Conservation (phyloP, 2,329 filamentous ascomycete species). For the Botrytis aclada region DNA sequence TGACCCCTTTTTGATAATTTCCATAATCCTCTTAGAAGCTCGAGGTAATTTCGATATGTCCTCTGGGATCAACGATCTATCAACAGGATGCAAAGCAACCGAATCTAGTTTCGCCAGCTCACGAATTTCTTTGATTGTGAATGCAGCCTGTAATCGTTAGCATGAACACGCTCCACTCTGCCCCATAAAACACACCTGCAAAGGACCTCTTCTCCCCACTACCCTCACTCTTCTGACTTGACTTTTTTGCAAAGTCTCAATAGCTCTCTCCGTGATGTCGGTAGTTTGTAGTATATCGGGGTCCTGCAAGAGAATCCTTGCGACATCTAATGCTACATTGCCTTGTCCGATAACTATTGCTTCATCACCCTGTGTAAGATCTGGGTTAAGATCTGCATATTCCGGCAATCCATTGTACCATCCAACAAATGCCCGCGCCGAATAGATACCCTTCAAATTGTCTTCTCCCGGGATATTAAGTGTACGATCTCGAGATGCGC, state of each 20-base stretch:
- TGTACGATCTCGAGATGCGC: conserved; percentile 77
- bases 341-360: conserved; percentile 91
- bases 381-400: conserved; percentile 67
- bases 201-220: conserved; percentile 83
- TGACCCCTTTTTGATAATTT: conserved; percentile 77
- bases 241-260: conserved; percentile 70
- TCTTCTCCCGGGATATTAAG: conserved; percentile 80
- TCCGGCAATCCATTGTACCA: conserved; percentile 98
- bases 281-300: conserved; percentile 72
- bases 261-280: conserved; percentile 82
- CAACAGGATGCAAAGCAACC: conserved; percentile 69
- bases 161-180: background rate
- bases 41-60: conserved; percentile 69
- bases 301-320: conserved; percentile 77
- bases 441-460: conserved; percentile 69
- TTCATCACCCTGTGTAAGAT: conserved; percentile 72
- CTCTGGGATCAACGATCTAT: conserved; percentile 62
- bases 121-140: conserved; percentile 91
- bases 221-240: conserved; percentile 76
- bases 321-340: conserved; percentile 93
- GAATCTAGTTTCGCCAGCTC: conserved; percentile 77
- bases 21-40: conserved; percentile 71
- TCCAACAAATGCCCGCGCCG: conserved; percentile 88
- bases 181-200: conserved; percentile 61
- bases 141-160: conserved; percentile 62